Evolutionary conservation across 257 asterid genomes (phyloP).

Genomic region (Craterostigma plantagineum): DNA sequence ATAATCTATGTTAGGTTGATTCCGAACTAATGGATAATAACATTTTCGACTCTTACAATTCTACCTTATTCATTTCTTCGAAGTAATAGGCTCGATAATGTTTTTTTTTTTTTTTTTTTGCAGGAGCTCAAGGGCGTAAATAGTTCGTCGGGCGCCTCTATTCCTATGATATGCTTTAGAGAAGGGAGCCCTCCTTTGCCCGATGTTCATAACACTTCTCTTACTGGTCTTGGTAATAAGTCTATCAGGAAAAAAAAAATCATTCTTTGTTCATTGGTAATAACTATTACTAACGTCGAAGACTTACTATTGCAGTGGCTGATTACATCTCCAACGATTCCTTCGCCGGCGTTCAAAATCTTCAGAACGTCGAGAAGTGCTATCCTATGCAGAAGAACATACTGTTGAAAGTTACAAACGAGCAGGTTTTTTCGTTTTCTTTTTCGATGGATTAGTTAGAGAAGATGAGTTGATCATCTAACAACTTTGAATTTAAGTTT

Average conservation of each 20-base stretch:
- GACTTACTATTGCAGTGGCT: constrained; percentile 27
- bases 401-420: constrained; percentile 45
- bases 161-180: constrained; percentile 75
- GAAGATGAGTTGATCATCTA: constrained; percentile 1
- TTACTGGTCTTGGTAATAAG: constrained; percentile 53
- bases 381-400: constrained; percentile 76
- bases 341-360: constrained; percentile 35
- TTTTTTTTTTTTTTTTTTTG: constrained; percentile 1
- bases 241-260: neutral
- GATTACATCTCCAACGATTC: constrained; percentile 40
- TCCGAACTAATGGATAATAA: no score
- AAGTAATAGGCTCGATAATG: no score
- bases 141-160: constrained; percentile 26
- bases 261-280: neutral
- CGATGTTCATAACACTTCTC: constrained; percentile 54
- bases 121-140: constrained; percentile 37
- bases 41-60: no score
- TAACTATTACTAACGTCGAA: constrained; percentile 1
- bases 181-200: constrained; percentile 97
- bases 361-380: constrained; percentile 65
- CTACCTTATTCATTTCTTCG: no score
- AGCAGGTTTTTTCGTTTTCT: constrained; percentile 47
- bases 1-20: no score
- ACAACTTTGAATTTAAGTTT: constrained; percentile 4
- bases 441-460: constrained; percentile 2